Evolutionary conservation across 345 rosid genomes (phyloP), one percentile per base, ranked within the genome.

Genomic region (Bruguiera sexangula): DNA sequence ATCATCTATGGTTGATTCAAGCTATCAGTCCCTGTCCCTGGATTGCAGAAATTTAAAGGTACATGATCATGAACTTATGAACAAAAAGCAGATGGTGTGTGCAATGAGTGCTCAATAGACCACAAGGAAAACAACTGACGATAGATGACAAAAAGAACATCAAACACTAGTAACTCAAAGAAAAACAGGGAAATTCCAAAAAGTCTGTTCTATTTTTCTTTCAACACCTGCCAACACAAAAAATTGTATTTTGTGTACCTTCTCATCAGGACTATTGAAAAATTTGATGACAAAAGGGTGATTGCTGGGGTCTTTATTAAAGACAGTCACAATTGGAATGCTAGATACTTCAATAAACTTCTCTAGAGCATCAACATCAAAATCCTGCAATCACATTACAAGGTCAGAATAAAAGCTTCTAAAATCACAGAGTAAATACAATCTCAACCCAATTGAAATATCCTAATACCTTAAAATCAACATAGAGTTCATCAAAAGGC

Each of bases 401-500:
- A 67, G 26, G 55, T 73, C 30, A 67, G 67, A 55, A 48, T 26
- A 46, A 50, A 65, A 48, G 10, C 60, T 56, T 56, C 10, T 13
- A 37, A 36, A 66, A 10, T 65, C 18, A 51, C 13, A 59, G 1
- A 2, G 27, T 5, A 0, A 30, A 72, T 60, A 15, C 16, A 19
- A 29, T 24, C 30, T 56, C 29, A 24, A 56, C n/a, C 8, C 30
- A 15, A 46, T 48, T 24, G n/a, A 62, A 37, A 36, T 30, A 73
- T 54, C 43, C 10, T 18, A 30, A 30, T 84, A 95, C 97, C 98
- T 95, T 82, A 57, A 76, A 81, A 75, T 92, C 99, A 26, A 88
- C 89, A 77, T 79, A 82, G 62, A 84, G 86, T 73, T 95, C 98
- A 71, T 95, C 98, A 74, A 95, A 95, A 78, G 98, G 99, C 86